Evolutionary conservation across 169 alveolate species (phyloP), one percentile per base, ranked within the genome.

Genomic region (Plasmodium knowlesi): DNA sequence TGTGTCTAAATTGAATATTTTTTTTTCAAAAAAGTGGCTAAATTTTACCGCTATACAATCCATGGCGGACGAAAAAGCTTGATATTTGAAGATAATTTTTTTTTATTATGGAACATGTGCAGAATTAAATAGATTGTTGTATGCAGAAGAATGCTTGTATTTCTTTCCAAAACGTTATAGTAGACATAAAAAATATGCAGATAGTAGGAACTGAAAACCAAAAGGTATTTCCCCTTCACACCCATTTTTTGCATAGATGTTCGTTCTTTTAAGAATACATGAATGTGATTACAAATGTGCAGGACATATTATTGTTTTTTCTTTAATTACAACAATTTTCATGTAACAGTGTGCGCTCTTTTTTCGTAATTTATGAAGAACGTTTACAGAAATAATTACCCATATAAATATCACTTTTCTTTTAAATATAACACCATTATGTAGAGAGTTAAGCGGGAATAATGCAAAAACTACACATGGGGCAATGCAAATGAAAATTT

Each of bases 151-250:
- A n/a, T 41, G n/a, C 34, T 79, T 79, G 71, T 34, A 14, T 41
- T 79, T 22, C 50, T 25, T 43, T 79, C 84, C 39, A 79, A 79
- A 22, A 34, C 1, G 28, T n/a, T 79, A 41, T 79, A 41, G 32
- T 43, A 37, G 39, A 41, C 22, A 12, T 34, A 41, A 79, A 43
- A 79, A 79, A 16, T 16, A 30, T 41, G 22, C n/a, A 43, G 84
- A 30, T 39, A 79, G 4, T 19, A 50, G 76, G 76, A 67, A 67
- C n/a, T 67, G 54, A 79, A 79, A 79, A 79, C 30, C 30, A 79
- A 79, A 39, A 41, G 46, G 39, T 79, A 79, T 79, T 79, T 30
- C 32, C 57, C 32, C 84, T 41, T 79, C 32, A 37, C 9, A 76
- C 50, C 25, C 57, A 37, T 37, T 79, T 79, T 43, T 79, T 32